Evolutionary conservation across 2,329 filamentous ascomycete species (phyloP).

Genomic region (Fusarium albidum): DNA sequence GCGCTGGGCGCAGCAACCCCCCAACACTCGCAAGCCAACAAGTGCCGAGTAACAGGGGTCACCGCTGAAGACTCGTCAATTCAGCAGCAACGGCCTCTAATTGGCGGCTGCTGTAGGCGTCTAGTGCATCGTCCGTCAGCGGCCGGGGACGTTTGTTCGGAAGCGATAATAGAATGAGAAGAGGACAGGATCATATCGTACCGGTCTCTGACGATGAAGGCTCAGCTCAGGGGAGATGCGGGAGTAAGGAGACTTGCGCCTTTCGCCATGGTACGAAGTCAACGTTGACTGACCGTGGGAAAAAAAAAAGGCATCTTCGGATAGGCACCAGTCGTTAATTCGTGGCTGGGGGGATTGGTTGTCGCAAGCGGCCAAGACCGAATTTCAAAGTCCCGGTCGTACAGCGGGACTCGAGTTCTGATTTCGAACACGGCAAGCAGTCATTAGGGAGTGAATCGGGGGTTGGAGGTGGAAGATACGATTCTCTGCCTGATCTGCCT

Average conservation of each 20-base stretch:
- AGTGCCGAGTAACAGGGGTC: slow-evolving; percentile 35
- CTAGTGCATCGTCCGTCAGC: slow-evolving; percentile 18
- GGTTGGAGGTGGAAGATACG: slow-evolving; percentile 19
- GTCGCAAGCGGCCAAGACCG: slow-evolving; percentile 2
- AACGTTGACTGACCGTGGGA: too few relatives aligned
- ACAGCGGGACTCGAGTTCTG: background rate
- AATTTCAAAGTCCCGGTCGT: slow-evolving; percentile 18
- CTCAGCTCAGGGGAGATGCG: background rate
- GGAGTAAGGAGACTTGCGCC: background rate
- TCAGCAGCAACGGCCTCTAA: slow-evolving; percentile 6
- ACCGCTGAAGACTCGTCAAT: slow-evolving; percentile 20
- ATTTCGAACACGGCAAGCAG: background rate
- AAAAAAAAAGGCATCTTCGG: background rate
- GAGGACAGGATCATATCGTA: background rate
- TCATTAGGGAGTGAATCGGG: background rate
- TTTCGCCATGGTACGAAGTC: background rate
- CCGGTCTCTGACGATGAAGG: background rate
- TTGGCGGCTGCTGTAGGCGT: slow-evolving; percentile 19
- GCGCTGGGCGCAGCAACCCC: slow-evolving; percentile 33
- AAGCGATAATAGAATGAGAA: background rate
- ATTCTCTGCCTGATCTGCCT: slow-evolving; percentile 39
- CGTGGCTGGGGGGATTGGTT: slow-evolving; percentile 7
- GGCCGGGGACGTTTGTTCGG: slow-evolving; percentile 20
- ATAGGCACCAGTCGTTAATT: slow-evolving; percentile 19
- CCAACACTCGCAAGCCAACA: slow-evolving; percentile 23